Base-by-base conservation (phyloP, 2,329 filamentous ascomycete genomes). In the Arthrobotrys musiformis region DNA sequence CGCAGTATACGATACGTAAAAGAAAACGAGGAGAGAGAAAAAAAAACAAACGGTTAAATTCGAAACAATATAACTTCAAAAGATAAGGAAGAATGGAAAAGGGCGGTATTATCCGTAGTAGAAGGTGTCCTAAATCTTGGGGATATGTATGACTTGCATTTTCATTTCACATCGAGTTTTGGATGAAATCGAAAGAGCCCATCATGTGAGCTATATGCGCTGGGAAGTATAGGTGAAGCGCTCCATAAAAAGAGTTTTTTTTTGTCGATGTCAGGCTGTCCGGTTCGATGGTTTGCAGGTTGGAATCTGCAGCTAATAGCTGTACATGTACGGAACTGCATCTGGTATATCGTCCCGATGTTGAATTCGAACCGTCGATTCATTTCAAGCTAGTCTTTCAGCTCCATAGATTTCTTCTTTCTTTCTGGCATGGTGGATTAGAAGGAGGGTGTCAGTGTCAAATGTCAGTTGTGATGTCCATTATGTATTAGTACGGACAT, bases 51-150 rank as follows among this genome's bases (percentile, higher is more conserved):
- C 58, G 54, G 54, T 37, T 58, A 58, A 58, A 58, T 19, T 58
- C 19, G 17, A 40, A 40, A 58, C 17, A 40, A 24, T 15, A 37
- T n/a, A 58, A 3, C 7, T n/a, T 37, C 33, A 28, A 40, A 24
- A 40, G 9, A 58, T 37, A 40, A 58, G 33, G n/a, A 19, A 19
- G 19, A 4, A 33, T 5, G 9, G 5, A 50, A 33, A 30, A 33
- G 13, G 1, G 4, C 28, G n/a, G 50, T 22, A 58, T 75, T 75
- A 75, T 30, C 70, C 70, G 70, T 6, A 6, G 7, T 35, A 33
- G 54, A 56, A 63, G 70, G 70, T 68, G 62, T 62, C 54, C 54
- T 68, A 56, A 63, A 75, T 75, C 70, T 75, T 67, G 70, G 70
- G 22, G 56, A 30, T 24, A 42, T 73, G 24, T 63, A 56, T 73